Base-by-base conservation (phyloP, 2,329 filamentous ascomycete species). In the Capronia epimyces region DNA sequence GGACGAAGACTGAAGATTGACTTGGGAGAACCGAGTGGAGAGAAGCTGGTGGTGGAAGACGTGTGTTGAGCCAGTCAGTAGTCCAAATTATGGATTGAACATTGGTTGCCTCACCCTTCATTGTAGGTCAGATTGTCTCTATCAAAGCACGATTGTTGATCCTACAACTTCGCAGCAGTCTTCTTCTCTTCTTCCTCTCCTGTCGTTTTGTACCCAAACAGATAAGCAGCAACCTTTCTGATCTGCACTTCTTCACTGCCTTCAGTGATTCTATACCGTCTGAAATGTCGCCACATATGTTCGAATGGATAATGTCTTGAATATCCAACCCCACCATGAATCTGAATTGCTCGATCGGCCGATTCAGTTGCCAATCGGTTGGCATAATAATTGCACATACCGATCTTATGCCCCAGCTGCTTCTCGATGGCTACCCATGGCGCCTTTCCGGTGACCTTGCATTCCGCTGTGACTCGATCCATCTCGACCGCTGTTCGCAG, bases 1-100 rank as follows among this genome's bases (percentile, higher is more conserved):
- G 83, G 81, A 0, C 76, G 90, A 18, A 82, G 80, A 0, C 70
- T 96, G 65, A 87, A 87, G 71, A 79, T 84, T 3, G 89, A 95
- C 60, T 67, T 96, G 52, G 90, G 91, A 0, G 76, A 80, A 29
- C 73, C 76, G 59, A 82, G 83, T 58, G 83, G 78, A 0, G 77
- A 71, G 24, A 75, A 78, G 3, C 67, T 80, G 49, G 74, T 83
- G 63, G 73, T 86, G 46, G 86, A 90, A 70, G 82, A 90, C 69
- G 75, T 89, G 20, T 91, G 87, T 65, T 89, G 65, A 59, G 31
- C 9, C 7, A 34, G 34, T 37, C 8, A 37, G 34, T 20, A 12
- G 29, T 8, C n/a, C 3, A 9, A 12, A 32, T 3, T 32, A n/a
- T 32, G 12, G 5, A 27, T 27, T 27, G 24, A 27, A 27, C 24